phyloP scores from a whole-genome alignment of 306 rosid genomes.

The Spatholobus suberectus region DNA sequence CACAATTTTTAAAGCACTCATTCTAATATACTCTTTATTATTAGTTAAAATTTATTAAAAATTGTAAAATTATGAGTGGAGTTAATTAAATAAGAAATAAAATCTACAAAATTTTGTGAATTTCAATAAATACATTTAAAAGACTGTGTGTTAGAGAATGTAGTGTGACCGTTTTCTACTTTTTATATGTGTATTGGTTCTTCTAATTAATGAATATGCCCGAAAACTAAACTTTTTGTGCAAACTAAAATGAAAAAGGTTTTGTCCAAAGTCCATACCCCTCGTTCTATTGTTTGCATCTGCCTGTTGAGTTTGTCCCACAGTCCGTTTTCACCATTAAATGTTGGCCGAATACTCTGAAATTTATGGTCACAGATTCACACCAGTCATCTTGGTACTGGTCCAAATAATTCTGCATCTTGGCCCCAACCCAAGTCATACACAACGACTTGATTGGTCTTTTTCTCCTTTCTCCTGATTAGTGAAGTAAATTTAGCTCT shows the following conservation, averaged over 20 bases:
- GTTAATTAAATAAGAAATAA: no score
- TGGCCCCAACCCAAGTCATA: not conserved
- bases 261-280: not conserved
- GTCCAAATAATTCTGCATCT: not conserved
- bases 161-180: no score
- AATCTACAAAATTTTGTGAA: no score
- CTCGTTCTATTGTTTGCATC: not conserved
- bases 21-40: no score
- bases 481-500: not conserved
- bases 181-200: not conserved
- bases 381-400: not conserved
- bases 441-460: not conserved
- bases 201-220: not conserved
- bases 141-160: no score
- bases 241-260: not conserved
- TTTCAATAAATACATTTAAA: no score
- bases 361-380: not conserved
- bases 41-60: no score
- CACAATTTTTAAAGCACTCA: no score
- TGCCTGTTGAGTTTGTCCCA: not conserved
- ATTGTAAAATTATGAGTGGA: no score
- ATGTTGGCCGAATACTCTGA: slow-evolving; percentile 10
- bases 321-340: not conserved
- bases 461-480: not conserved
- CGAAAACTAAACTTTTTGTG: not conserved